phyloP scores from a whole-genome alignment of 2,329 filamentous ascomycete genomes.

The Chaetomium globosum region DNA sequence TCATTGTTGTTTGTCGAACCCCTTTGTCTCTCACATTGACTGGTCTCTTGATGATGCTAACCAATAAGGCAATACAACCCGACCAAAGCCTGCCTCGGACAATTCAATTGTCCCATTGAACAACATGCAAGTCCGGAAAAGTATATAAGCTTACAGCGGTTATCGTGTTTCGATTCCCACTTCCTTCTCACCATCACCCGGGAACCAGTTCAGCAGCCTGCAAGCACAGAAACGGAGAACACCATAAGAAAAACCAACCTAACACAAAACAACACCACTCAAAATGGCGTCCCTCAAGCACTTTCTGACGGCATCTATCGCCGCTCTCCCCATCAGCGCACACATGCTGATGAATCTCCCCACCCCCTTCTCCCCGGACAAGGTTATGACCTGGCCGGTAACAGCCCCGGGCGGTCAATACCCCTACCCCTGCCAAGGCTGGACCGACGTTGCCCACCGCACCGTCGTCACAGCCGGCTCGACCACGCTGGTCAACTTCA shows the following conservation, averaged over 20 bases:
- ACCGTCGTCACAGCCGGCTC: background rate
- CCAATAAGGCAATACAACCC: background rate
- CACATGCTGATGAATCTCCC: background rate
- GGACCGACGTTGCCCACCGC: background rate
- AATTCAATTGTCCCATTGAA: background rate
- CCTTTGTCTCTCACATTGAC: background rate
- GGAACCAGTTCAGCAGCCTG: background rate
- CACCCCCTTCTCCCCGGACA: background rate
- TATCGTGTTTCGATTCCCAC: background rate
- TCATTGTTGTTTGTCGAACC: background rate
- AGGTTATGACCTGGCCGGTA: background rate
- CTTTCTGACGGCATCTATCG: background rate
- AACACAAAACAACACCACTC: background rate
- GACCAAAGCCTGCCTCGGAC: background rate
- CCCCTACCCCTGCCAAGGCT: background rate
- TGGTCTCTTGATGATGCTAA: background rate
- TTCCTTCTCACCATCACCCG: background rate
- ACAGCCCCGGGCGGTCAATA: background rate
- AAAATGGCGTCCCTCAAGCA: background rate
- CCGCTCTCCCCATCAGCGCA: background rate
- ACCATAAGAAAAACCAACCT: background rate
- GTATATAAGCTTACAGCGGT: background rate
- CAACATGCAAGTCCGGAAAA: background rate
- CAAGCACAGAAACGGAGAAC: background rate
- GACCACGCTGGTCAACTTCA: slow-evolving; percentile 3